Evolutionary conservation across 2,329 filamentous ascomycete species (phyloP).

Genomic region (Biscogniauxia sp.): DNA sequence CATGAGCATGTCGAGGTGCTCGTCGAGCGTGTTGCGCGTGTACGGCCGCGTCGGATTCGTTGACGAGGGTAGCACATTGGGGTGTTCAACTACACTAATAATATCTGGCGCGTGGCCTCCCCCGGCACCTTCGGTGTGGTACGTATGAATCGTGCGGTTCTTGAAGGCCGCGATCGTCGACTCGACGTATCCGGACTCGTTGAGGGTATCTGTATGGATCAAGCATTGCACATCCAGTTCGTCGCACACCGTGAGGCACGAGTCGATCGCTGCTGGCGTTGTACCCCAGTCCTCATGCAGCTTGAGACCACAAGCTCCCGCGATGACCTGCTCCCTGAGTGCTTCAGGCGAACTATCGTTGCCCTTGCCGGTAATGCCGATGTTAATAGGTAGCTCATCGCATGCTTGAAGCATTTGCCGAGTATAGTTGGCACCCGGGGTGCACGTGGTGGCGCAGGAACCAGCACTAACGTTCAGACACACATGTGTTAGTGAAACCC

Average conservation of each 20-base stretch:
- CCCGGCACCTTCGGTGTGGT: slow-evolving; percentile 93
- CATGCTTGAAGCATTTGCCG: slow-evolving; percentile 86
- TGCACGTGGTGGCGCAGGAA: slow-evolving; percentile 90
- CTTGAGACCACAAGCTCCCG: slow-evolving; percentile 87
- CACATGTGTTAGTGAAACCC: slow-evolving; percentile 20
- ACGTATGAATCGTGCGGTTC: slow-evolving; percentile 86
- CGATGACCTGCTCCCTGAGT: slow-evolving; percentile 75
- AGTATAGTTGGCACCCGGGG: slow-evolving; percentile 79
- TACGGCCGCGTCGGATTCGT: slow-evolving; percentile 92
- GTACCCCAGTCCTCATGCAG: slow-evolving; percentile 95
- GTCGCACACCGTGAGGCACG: slow-evolving; percentile 82
- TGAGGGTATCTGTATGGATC: slow-evolving; percentile 94
- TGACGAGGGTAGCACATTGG: slow-evolving; percentile 83
- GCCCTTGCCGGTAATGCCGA: slow-evolving; percentile 90
- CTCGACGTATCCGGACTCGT: slow-evolving; percentile 96
- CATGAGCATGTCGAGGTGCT: slow-evolving; percentile 98
- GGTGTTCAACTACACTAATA: slow-evolving; percentile 85
- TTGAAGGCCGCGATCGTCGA: slow-evolving; percentile 85
- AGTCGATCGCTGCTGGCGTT: slow-evolving; percentile 87
- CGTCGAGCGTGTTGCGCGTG: slow-evolving; percentile 88
- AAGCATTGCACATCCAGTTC: slow-evolving; percentile 89
- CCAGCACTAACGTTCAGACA: slow-evolving; percentile 61
- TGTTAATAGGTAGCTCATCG: slow-evolving; percentile 78
- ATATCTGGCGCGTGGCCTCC: slow-evolving; percentile 96
- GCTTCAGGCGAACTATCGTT: slow-evolving; percentile 74